A percentile compares a stretch with the other conserved stretches of the same genome.
These are phyloP conservation scores for Gymnopilus junonius DNA, from an alignment of 768 basidiomycete genomes.

Conservation along the genomic window DNA sequence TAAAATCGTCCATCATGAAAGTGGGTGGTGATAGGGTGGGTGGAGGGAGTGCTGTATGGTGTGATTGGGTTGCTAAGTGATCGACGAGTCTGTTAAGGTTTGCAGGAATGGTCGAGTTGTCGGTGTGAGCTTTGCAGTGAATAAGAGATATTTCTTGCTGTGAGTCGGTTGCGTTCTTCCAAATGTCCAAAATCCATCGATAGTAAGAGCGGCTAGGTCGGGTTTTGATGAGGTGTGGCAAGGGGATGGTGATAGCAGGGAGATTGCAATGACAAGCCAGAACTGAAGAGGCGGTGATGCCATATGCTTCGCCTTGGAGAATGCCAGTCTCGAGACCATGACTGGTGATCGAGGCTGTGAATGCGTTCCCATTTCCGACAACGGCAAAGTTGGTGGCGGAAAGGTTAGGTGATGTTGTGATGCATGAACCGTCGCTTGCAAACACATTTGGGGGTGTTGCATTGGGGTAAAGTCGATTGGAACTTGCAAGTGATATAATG, in stretches of 20 bases:
- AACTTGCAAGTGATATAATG: too few species aligned
- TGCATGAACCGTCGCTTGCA: background rate
- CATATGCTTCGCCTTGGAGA: slow-evolving; percentile 6
- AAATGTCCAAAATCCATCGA: slow-evolving; percentile 7
- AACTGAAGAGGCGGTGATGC: background rate
- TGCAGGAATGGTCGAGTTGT: too few species aligned
- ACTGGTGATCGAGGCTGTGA: background rate
- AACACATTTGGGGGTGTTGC: background rate
- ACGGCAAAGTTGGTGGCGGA: background rate
- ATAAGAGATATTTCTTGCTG: background rate
- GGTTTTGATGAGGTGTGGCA: background rate
- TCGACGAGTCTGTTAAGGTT: too few species aligned
- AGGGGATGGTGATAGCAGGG: background rate
- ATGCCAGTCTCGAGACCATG: background rate
- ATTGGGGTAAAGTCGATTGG: background rate
- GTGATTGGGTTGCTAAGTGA: too few species aligned
- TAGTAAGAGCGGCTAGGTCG: slow-evolving; percentile 2
- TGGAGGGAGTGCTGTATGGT: too few species aligned
- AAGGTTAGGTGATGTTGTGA: background rate
- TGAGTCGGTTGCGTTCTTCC: background rate
- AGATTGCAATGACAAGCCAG: background rate
- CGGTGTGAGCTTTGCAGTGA: background rate
- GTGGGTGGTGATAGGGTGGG: too few species aligned
- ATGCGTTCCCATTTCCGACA: background rate
- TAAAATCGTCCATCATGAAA: too few species aligned